Base-by-base conservation (phyloP, 1,139 yeast genomes). In the Barnettozyma hawaiiensis region DNA sequence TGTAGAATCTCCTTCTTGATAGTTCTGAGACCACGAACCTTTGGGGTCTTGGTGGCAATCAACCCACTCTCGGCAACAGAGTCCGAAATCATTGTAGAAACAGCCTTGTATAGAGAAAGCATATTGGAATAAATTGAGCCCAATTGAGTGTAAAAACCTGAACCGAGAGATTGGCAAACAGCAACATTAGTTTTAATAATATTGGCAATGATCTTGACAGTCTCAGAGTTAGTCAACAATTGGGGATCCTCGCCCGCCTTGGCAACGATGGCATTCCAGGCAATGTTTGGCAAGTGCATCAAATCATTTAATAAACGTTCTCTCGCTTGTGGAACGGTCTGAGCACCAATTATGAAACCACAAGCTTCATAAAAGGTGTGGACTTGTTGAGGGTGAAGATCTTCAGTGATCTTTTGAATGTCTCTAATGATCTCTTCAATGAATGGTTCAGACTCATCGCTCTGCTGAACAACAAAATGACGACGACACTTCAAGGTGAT, bases 281-380 rank as follows among this genome's bases (percentile, higher is more conserved):
- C 97, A 70, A 81, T 75, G 63, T 94, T 92, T 41, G 98, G 98
- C 51, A 89, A 69, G 38, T 78, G 74, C 98, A 92, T 92, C 55
- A 92, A 73, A 42, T 87, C 94, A 41, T 72, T 64, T 46, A 92
- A 73, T 46, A 90, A 71, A 47, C 81, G 76, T 50, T 85, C 90
- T 61, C 95, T 81, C 35, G 76, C 71, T 14, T 75, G 76, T 43
- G 72, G 70, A 43, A 72, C 73, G 21, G 77, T 71, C 63, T 90
- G 97, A 8, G 97, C 96, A 46, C 92, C 78, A 35, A 92, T 79
- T 49, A 92, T 92, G 47, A 86, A 79, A 58, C 97, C 97, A 70
- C 98, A 92, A 1, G 98, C 97, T 67, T 87, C 96, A 63, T 92
- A 92, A 61, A 92, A 92, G 3, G 97, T 89, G 63, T 92, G 98